These are phyloP conservation scores for Ophioceras dolichostomum DNA, from an alignment of 2,329 filamentous ascomycete species.

Conservation along the genomic window DNA sequence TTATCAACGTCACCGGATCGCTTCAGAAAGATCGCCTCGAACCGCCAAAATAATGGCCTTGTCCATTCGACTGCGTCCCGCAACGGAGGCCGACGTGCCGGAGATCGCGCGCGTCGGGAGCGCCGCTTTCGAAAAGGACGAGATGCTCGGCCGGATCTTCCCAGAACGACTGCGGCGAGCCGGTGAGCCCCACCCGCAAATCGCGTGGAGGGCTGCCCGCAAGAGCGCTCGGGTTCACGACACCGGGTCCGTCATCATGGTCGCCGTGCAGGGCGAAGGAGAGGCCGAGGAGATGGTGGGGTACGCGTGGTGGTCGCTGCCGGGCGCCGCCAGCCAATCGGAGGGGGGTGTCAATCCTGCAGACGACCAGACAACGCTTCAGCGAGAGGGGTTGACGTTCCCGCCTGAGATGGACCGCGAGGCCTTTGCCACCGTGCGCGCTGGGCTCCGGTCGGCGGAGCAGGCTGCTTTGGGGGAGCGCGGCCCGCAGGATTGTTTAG, in stretches of 20 bases:
- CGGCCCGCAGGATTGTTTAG: constrained; percentile 4
- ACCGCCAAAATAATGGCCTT: too few species aligned
- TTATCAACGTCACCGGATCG: too few species aligned
- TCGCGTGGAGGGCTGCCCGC: constrained; percentile 7
- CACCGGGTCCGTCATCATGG: constrained; percentile 7
- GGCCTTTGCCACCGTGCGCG: constrained; percentile 5
- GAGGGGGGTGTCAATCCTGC: too few species aligned
- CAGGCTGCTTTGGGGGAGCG: constrained; percentile 7
- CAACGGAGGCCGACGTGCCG: constrained; percentile 12
- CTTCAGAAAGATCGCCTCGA: too few species aligned
- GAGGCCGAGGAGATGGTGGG: constrained; percentile 7
- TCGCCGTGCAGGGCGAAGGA: constrained; percentile 6
- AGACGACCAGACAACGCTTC: too few species aligned
- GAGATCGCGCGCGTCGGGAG: constrained; percentile 12
- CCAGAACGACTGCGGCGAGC: constrained; percentile 7
- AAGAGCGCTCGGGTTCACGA: constrained; percentile 7
- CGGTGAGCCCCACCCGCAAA: constrained; percentile 1
- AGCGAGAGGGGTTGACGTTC: constrained; percentile 1
- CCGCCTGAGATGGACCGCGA: constrained; percentile 7
- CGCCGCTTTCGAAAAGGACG: constrained; percentile 11
- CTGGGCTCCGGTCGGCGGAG: constrained; percentile 3
- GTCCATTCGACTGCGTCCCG: constrained; percentile 12
- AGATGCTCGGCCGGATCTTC: constrained; percentile 7
- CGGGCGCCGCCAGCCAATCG: constrained; percentile 3
- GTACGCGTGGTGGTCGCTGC: constrained; percentile 10